Evolutionary conservation across 371 early-diverging fungal genomes (phyloP).

Genomic region (Actinomucor elegans): DNA sequence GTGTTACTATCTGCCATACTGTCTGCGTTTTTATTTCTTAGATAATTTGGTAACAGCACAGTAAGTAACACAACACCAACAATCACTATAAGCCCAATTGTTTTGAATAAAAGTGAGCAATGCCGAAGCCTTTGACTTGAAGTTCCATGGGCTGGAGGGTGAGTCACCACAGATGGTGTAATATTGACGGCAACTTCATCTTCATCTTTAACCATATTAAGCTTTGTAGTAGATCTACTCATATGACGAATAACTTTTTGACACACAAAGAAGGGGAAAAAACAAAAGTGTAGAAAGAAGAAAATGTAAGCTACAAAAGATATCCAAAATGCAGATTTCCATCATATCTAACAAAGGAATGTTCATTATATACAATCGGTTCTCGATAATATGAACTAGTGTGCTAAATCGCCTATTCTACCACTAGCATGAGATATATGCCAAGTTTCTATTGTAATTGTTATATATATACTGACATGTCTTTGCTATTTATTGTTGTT

Average conservation of each 20-base stretch:
- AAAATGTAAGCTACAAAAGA: not conserved
- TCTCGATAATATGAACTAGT: no score
- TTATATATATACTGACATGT: no score
- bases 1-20: not conserved
- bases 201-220: not conserved
- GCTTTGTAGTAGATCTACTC: no score
- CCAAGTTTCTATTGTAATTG: not conserved
- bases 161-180: not conserved
- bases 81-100: conserved; percentile 6
- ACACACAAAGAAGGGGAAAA: not conserved
- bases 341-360: not conserved
- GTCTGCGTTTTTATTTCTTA: conserved; percentile 2
- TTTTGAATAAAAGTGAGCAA: conserved; percentile 6
- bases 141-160: no score
- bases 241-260: not conserved
- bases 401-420: no score
- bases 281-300: not conserved
- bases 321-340: not conserved
- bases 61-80: conserved; percentile 5
- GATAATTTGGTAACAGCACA: conserved; percentile 14
- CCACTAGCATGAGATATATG: no score
- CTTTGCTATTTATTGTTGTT: no score
- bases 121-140: conserved; percentile 1
- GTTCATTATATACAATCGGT: not conserved
- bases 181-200: not conserved